These are phyloP conservation scores for Puccinia polysora DNA, from an alignment of 1,284 basidiomycete species.

Conservation along the genomic window DNA sequence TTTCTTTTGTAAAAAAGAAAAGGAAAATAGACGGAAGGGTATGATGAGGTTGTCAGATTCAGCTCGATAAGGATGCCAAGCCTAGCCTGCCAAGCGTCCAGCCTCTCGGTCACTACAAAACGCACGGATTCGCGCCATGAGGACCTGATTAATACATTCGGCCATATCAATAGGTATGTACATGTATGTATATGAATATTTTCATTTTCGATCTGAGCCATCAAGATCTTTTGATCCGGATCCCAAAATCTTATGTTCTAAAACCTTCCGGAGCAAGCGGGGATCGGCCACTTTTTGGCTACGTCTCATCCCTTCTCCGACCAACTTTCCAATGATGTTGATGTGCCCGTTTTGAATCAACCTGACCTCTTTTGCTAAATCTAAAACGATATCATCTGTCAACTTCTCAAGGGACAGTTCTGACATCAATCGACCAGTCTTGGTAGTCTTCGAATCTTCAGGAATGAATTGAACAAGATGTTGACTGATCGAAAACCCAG, in stretches of 20 bases:
- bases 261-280: constrained; percentile 49
- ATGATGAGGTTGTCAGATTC: too few relatives aligned
- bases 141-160: too few relatives aligned
- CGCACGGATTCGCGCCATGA: too few relatives aligned
- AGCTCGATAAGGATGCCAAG: too few relatives aligned
- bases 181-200: background rate
- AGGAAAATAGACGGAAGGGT: too few relatives aligned
- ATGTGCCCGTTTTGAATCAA: constrained; percentile 68
- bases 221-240: background rate
- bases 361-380: constrained; percentile 63
- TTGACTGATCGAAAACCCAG: background rate
- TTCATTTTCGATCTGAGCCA: background rate
- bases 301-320: constrained; percentile 83
- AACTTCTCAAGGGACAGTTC: constrained; percentile 2
- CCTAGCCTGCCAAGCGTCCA: too few relatives aligned
- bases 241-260: constrained; percentile 7
- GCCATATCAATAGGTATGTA: too few relatives aligned
- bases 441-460: background rate
- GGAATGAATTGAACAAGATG: background rate
- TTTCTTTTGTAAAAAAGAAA: too few relatives aligned
- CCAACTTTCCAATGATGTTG: constrained; percentile 78
- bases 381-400: constrained; percentile 11
- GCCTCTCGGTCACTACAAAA: too few relatives aligned
- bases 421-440: background rate
- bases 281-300: constrained; percentile 73